phyloP scores from a whole-genome alignment of 176 grass and related monocot species.

The Musa itinerans region DNA sequence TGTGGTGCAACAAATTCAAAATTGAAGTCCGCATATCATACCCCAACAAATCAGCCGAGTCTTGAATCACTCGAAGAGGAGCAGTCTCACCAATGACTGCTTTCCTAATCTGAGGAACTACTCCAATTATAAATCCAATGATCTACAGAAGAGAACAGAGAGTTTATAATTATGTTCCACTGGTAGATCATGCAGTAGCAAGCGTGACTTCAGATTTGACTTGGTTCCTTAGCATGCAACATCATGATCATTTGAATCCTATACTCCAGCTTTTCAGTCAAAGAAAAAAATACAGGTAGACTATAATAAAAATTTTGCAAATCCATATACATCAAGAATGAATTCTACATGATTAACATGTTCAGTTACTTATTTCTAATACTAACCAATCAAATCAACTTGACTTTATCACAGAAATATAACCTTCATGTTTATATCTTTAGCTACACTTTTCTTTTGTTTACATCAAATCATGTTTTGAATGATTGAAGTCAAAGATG shows the following conservation, averaged over 20 bases:
- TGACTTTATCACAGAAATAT: too few relatives aligned
- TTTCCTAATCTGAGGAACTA: slow-evolving; percentile 50
- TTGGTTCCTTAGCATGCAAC: not conserved
- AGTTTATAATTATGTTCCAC: not conserved
- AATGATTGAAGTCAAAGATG: not conserved
- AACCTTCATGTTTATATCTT: too few relatives aligned
- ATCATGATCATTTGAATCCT: not conserved
- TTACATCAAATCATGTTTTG: too few relatives aligned
- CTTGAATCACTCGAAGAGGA: slow-evolving; percentile 64
- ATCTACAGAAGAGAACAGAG: slow-evolving; percentile 35
- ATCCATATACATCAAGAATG: too few relatives aligned
- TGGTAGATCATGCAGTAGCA: not conserved
- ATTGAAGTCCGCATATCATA: slow-evolving; percentile 12
- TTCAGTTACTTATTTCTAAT: not conserved
- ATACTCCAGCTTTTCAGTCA: too few relatives aligned
- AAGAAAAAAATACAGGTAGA: too few relatives aligned
- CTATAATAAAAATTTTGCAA: too few relatives aligned
- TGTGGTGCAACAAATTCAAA: not conserved
- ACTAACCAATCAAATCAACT: too few relatives aligned
- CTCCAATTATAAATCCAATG: slow-evolving; percentile 63
- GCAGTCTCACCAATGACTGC: slow-evolving; percentile 48
- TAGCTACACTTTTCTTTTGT: too few relatives aligned
- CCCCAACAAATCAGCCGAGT: slow-evolving; percentile 67
- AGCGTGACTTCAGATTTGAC: not conserved
- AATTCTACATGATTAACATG: too few relatives aligned